Conservation (phyloP, 2,329 filamentous ascomycete genomes). For the Sporothrix globosa region DNA sequence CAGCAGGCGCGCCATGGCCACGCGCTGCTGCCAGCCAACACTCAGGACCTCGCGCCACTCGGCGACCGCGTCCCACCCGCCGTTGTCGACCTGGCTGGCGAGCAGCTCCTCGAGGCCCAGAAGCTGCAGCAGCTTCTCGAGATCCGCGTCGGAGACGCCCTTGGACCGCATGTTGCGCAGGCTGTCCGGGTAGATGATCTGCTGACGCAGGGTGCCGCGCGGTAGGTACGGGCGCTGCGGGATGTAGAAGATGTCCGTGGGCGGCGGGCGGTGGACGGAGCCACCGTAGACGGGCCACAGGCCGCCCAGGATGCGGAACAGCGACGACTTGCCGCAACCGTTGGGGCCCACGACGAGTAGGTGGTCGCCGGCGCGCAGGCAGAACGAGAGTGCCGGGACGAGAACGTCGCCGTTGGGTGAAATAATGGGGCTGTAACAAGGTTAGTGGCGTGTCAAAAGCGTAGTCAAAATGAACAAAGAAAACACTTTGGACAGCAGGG, state of each 20-base stretch:
- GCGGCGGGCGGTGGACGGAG: slow-evolving; percentile 86
- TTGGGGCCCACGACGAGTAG: slow-evolving; percentile 95
- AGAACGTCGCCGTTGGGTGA: slow-evolving; percentile 95
- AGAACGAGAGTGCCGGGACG: slow-evolving; percentile 82
- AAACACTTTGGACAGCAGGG: background rate
- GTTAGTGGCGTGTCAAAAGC: background rate
- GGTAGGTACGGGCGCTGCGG: slow-evolving; percentile 94
- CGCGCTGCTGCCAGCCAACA: slow-evolving; percentile 89
- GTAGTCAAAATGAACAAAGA: background rate
- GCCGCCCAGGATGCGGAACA: slow-evolving; percentile 95
- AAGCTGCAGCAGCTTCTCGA: slow-evolving; percentile 73
- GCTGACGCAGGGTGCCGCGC: slow-evolving; percentile 87
- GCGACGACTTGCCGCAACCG: slow-evolving; percentile 92
- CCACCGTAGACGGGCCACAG: slow-evolving; percentile 98
- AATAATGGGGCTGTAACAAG: slow-evolving; percentile 71
- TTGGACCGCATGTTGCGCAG: slow-evolving; percentile 84
- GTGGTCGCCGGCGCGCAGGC: slow-evolving; percentile 83
- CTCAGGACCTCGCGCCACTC: slow-evolving; percentile 96
- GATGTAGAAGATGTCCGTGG: slow-evolving; percentile 96
- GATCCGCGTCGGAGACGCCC: slow-evolving; percentile 78
- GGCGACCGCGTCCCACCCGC: slow-evolving; percentile 89
- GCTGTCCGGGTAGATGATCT: slow-evolving; percentile 94
- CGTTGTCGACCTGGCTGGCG: slow-evolving; percentile 59
- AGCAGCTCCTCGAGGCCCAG: slow-evolving; percentile 85
- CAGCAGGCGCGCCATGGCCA: slow-evolving; percentile 94